Evolutionary conservation across 2,329 filamentous ascomycete genomes (phyloP).

Genomic region (Sordariomycetes sp.): DNA sequence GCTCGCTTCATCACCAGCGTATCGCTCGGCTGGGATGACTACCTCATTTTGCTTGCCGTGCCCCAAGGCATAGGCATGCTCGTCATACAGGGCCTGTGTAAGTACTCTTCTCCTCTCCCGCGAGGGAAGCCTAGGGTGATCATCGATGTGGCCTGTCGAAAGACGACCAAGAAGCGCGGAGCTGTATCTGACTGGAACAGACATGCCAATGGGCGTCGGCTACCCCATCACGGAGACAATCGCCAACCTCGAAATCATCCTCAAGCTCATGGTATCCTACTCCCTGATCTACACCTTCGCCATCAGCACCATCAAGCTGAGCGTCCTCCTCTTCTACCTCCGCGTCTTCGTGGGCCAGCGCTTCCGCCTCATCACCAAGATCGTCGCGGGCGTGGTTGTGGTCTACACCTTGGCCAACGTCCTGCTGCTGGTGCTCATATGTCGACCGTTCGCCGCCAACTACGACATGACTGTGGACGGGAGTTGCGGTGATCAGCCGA

Average conservation of each 20-base stretch:
- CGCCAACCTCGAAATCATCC: constrained; percentile 12
- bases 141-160: too few species aligned
- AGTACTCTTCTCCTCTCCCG: constrained; percentile 6
- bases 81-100: constrained; percentile 19
- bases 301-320: constrained; percentile 27
- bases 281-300: constrained; percentile 24
- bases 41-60: constrained; percentile 22
- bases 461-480: constrained; percentile 15
- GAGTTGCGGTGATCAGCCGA: constrained; percentile 24
- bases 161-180: too few species aligned
- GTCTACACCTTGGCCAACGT: constrained; percentile 15
- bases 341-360: constrained; percentile 25
- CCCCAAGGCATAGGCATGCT: constrained; percentile 19
- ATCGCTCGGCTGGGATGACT: constrained; percentile 26
- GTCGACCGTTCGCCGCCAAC: constrained; percentile 12
- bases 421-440: constrained; percentile 15
- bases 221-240: constrained; percentile 12
- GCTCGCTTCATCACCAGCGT: constrained; percentile 14
- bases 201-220: constrained; percentile 15
- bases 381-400: constrained; percentile 18
- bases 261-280: constrained; percentile 23
- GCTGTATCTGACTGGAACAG: constrained; percentile 4
- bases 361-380: constrained; percentile 18
- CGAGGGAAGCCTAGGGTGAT: background rate
- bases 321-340: constrained; percentile 31